Percentiles rank a stretch among this genome's conserved stretches.
Evolutionary conservation across 2,329 filamentous ascomycete genomes (phyloP).

Genomic region (Cylindrodendrum hubeiense): DNA sequence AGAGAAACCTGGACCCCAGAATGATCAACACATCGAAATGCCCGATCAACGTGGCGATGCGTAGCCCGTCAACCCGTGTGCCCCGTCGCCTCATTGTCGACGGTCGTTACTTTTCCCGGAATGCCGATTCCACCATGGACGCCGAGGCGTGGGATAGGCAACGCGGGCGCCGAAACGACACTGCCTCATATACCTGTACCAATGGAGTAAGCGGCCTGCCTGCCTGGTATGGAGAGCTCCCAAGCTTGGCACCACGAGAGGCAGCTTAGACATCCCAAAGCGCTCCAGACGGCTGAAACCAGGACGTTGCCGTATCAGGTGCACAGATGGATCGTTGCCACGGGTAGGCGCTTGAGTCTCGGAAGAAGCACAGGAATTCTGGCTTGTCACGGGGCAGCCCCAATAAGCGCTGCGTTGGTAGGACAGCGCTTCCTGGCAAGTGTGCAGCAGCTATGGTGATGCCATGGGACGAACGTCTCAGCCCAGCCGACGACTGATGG

Average conservation of each 20-base stretch:
- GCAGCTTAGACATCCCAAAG: conserved; percentile 10
- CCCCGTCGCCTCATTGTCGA: background rate
- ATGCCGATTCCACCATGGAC: background rate
- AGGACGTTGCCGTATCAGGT: conserved; percentile 17
- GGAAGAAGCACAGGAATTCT: conserved; percentile 17
- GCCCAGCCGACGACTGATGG: conserved; percentile 6
- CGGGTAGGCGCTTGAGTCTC: conserved; percentile 3
- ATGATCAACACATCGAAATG: conserved; percentile 13
- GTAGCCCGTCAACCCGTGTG: background rate
- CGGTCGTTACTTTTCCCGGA: background rate
- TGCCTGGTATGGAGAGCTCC: conserved; percentile 22
- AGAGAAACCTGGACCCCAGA: background rate
- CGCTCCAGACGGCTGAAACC: conserved; percentile 14
- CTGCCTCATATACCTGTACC: conserved; percentile 2
- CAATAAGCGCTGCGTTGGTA: conserved; percentile 15
- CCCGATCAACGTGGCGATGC: conserved; percentile 11
- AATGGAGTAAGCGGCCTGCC: background rate
- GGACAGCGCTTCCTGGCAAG: conserved; percentile 5
- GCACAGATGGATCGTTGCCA: conserved; percentile 7
- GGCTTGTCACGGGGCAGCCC: conserved; percentile 24
- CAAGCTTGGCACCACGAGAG: conserved; percentile 6
- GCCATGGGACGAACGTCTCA: conserved; percentile 7
- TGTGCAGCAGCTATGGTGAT: conserved; percentile 11
- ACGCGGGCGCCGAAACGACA: background rate
- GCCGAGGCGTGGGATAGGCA: background rate